phyloP scores from a whole-genome alignment of 495 filamentous ascomycete genomes.

The Neurospora sp. region DNA sequence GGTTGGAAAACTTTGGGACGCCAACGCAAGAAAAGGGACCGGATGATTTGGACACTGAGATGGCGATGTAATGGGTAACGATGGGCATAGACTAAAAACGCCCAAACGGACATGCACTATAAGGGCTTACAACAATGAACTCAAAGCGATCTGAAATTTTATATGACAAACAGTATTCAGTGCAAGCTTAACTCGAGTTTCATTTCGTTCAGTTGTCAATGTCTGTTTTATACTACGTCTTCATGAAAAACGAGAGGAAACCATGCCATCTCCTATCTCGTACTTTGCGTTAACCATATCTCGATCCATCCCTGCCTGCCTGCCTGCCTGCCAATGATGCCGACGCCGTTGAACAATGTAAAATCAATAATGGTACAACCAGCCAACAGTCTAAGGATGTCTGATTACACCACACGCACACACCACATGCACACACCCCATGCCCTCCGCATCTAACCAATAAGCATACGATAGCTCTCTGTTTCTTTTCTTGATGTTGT shows the following conservation, averaged over 20 bases:
- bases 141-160: neutral
- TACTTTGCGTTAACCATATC: neutral
- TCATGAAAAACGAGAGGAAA: neutral
- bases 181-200: neutral
- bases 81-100: neutral
- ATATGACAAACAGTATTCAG: neutral
- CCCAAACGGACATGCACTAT: neutral
- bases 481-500: neutral
- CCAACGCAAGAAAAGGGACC: constrained; percentile 38
- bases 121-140: neutral
- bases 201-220: neutral
- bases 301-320: neutral
- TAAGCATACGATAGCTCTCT: neutral
- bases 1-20: constrained; percentile 53
- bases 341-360: constrained; percentile 16
- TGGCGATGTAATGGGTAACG: constrained; percentile 2
- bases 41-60: constrained; percentile 14
- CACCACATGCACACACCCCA: neutral
- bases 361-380: constrained; percentile 9
- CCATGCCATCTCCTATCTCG: neutral
- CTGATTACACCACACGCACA: constrained; percentile 1
- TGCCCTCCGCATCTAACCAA: neutral
- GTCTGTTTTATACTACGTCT: neutral
- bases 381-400: neutral
- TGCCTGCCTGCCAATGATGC: constrained; percentile 1